phyloP scores from a whole-genome alignment of 768 basidiomycete genomes.

The Pholiota microspora region DNA sequence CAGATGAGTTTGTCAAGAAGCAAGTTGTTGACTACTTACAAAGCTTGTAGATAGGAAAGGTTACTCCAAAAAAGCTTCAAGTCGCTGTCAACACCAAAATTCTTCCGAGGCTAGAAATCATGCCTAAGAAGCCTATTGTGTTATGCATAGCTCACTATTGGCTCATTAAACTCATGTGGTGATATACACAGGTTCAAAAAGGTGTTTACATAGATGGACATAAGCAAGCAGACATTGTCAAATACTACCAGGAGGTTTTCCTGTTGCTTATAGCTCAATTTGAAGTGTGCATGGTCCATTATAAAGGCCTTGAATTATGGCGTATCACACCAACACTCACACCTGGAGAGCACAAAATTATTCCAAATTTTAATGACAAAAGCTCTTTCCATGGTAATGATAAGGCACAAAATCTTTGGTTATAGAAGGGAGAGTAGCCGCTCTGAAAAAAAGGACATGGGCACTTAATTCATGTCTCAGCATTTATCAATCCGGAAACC shows the following conservation, averaged over 20 bases:
- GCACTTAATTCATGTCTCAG: slow-evolving; percentile 35
- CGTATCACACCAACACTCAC: slow-evolving; percentile 18
- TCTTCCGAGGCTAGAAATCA: slow-evolving; percentile 29
- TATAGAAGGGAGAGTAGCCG: slow-evolving; percentile 21
- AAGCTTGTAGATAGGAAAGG: slow-evolving; percentile 21
- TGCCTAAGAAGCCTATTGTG: slow-evolving; percentile 19
- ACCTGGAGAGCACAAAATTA: slow-evolving; percentile 24
- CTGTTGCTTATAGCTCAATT: slow-evolving; percentile 3
- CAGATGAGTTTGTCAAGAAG: slow-evolving; percentile 24
- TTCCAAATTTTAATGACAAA: slow-evolving; percentile 31
- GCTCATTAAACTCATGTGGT: slow-evolving; percentile 34
- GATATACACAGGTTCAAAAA: slow-evolving; percentile 23
- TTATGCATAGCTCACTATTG: slow-evolving; percentile 33
- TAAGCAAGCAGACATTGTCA: slow-evolving; percentile 19
- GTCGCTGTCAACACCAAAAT: slow-evolving; percentile 26
- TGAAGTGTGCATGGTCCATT: slow-evolving; percentile 11
- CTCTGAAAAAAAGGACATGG: slow-evolving; percentile 33
- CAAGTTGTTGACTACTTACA: slow-evolving; percentile 19
- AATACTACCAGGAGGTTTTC: slow-evolving; percentile 12
- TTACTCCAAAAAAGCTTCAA: slow-evolving; percentile 26
- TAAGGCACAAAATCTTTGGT: slow-evolving; percentile 18
- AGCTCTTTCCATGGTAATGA: slow-evolving; percentile 29
- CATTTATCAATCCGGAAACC: slow-evolving; percentile 33
- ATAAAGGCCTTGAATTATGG: slow-evolving; percentile 21
- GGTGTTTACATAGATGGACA: slow-evolving; percentile 31